These are phyloP conservation scores for Moesziomyces globuligerus DNA, from an alignment of 1,284 basidiomycete genomes.

Conservation along the genomic window DNA sequence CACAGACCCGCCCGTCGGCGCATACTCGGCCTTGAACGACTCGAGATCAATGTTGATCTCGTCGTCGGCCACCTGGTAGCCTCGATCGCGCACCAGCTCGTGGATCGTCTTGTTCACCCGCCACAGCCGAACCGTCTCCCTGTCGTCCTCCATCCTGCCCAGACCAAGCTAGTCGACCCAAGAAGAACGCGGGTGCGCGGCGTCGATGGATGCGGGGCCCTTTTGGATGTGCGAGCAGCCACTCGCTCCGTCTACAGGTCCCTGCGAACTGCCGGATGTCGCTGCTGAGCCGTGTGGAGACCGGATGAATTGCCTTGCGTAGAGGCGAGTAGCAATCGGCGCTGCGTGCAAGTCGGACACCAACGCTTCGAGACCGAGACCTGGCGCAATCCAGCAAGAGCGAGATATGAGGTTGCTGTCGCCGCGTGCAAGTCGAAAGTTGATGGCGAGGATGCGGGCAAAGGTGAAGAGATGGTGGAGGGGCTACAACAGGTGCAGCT, in stretches of 20 bases:
- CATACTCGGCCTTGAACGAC: slow-evolving; percentile 72
- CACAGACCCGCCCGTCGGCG: slow-evolving; percentile 70
- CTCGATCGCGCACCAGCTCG: slow-evolving; percentile 88
- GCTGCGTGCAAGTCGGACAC: too few relatives aligned
- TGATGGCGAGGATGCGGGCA: too few relatives aligned
- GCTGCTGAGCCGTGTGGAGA: too few relatives aligned
- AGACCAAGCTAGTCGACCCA: not conserved
- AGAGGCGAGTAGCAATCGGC: too few relatives aligned
- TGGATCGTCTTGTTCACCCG: slow-evolving; percentile 96
- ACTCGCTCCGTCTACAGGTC: too few relatives aligned
- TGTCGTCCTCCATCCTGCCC: slow-evolving; percentile 67
- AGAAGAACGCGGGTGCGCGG: not conserved
- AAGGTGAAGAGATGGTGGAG: not conserved
- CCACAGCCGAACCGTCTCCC: slow-evolving; percentile 79
- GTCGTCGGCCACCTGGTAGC: slow-evolving; percentile 87
- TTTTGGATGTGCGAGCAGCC: too few relatives aligned
- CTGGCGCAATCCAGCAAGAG: too few relatives aligned
- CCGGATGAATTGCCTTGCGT: too few relatives aligned
- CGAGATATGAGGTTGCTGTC: not conserved
- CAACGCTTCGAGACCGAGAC: too few relatives aligned
- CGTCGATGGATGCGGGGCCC: not conserved
- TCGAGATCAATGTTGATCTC: slow-evolving; percentile 86
- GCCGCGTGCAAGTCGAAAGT: too few relatives aligned
- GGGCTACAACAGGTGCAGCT: not conserved
- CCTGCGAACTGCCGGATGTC: too few relatives aligned